phyloP scores from a whole-genome alignment of 768 basidiomycete genomes.

The Lepiota venenata region DNA sequence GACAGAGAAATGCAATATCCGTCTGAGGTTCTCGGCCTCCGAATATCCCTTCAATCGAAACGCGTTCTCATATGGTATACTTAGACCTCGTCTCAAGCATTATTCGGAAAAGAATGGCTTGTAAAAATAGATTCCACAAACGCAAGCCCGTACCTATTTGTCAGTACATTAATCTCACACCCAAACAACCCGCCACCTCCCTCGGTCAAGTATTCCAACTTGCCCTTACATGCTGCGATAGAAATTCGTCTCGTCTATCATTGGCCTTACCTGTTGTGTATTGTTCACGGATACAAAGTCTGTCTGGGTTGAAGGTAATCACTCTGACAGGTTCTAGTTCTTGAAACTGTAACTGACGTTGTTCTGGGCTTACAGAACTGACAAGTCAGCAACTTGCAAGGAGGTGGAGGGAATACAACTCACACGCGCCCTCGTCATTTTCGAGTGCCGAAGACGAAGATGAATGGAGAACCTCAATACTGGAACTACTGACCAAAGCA shows the following conservation, averaged over 20 bases:
- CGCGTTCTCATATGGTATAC: background rate
- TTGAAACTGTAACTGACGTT: slow-evolving; percentile 12
- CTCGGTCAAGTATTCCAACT: slow-evolving; percentile 6
- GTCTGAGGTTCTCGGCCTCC: slow-evolving; percentile 4
- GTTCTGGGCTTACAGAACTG: slow-evolving; percentile 31
- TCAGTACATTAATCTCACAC: slow-evolving; percentile 34
- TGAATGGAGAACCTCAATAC: slow-evolving; percentile 52
- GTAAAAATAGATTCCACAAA: slow-evolving; percentile 57
- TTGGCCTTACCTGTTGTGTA: slow-evolving; percentile 56
- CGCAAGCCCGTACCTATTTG: slow-evolving; percentile 70
- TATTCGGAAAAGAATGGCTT: slow-evolving; percentile 73
- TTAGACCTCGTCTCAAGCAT: slow-evolving; percentile 53
- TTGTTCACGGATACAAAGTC: slow-evolving; percentile 72
- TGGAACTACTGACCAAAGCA: slow-evolving; percentile 51
- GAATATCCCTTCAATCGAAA: background rate
- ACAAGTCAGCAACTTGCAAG: slow-evolving; percentile 58
- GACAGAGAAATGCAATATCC: background rate
- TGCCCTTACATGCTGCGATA: slow-evolving; percentile 24
- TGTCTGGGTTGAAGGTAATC: slow-evolving; percentile 72
- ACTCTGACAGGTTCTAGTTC: background rate
- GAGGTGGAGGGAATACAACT: slow-evolving; percentile 67
- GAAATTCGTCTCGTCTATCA: slow-evolving; percentile 62
- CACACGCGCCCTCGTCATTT: slow-evolving; percentile 24
- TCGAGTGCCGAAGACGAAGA: slow-evolving; percentile 46
- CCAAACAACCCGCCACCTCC: background rate